These are phyloP conservation scores for Blastosporella zonata DNA, from an alignment of 1,284 basidiomycete species.

Conservation along the genomic window DNA sequence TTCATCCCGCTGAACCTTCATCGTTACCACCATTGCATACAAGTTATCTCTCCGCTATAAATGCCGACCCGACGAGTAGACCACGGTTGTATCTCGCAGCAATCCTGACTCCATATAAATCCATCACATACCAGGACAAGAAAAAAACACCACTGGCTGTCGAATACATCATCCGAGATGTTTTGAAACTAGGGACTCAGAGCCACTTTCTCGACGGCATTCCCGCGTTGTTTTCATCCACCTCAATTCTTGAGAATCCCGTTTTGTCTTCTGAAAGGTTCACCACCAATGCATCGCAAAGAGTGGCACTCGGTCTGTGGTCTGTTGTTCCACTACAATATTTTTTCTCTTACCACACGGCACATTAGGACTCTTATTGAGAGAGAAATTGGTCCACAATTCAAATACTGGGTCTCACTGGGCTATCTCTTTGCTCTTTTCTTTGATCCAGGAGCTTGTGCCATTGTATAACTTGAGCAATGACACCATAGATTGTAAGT, in stretches of 20 bases:
- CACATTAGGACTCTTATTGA: conserved; percentile 59
- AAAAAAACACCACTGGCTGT: conserved; percentile 63
- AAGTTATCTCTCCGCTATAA: conserved; percentile 38
- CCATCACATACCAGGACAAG: conserved; percentile 57
- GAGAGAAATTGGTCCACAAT: conserved; percentile 68
- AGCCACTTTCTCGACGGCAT: conserved; percentile 77
- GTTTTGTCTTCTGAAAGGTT: conserved; percentile 38
- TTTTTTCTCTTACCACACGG: neutral
- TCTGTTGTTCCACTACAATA: neutral
- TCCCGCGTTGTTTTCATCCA: conserved; percentile 63
- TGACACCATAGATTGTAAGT: conserved; percentile 49
- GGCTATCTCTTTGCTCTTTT: conserved; percentile 72
- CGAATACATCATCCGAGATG: conserved; percentile 76
- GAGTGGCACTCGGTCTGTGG: conserved; percentile 58
- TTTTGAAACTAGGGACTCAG: conserved; percentile 80
- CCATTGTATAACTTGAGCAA: conserved; percentile 45
- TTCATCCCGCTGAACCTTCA: conserved; percentile 28
- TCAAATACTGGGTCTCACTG: conserved; percentile 62
- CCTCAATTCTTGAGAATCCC: conserved; percentile 42
- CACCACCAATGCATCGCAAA: conserved; percentile 39
- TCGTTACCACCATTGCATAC: conserved; percentile 46
- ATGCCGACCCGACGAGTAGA: conserved; percentile 38
- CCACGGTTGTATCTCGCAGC: conserved; percentile 75
- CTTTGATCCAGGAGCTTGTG: conserved; percentile 70
- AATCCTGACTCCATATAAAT: conserved; percentile 62